Conservation (phyloP, 495 filamentous ascomycete species). For the Cercophora newfieldiana region DNA sequence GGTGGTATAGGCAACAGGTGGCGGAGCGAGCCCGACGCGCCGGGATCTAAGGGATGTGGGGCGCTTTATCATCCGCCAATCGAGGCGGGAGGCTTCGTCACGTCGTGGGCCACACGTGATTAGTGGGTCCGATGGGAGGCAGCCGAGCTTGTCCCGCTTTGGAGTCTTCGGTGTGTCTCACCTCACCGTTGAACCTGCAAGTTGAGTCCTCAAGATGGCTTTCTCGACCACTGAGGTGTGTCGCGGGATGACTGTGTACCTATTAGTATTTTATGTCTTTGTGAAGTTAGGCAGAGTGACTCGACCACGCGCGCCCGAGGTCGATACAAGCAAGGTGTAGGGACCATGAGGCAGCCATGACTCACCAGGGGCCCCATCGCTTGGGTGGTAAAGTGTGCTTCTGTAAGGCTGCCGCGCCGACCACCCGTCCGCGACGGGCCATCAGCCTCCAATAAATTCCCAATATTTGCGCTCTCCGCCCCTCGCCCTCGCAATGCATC, state of each 20-base stretch:
- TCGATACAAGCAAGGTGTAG: not conserved
- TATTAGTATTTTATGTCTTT: slow-evolving; percentile 6
- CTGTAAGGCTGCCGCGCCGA: not conserved
- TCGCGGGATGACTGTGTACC: not conserved
- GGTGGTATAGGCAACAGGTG: not conserved
- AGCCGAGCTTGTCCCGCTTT: not conserved
- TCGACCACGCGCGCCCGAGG: not conserved
- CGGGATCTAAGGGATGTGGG: not conserved
- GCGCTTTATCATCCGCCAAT: not conserved
- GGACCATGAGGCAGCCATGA: slow-evolving; percentile 9
- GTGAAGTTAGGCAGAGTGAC: not conserved
- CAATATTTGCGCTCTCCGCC: not conserved
- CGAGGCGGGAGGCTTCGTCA: not conserved
- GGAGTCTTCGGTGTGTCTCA: slow-evolving; percentile 9
- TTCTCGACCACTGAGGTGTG: not conserved
- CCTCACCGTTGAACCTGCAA: not conserved
- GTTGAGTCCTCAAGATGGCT: not conserved
- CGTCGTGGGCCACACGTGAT: not conserved
- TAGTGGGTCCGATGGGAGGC: not conserved
- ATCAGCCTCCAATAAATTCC: slow-evolving; percentile 11
- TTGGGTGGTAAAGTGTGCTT: not conserved
- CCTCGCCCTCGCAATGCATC: slow-evolving; percentile 8
- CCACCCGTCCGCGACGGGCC: not conserved
- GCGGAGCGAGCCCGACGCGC: not conserved
- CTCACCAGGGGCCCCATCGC: not conserved